These are phyloP conservation scores for Neofusicoccum sp. DNA, from an alignment of 2,329 filamentous ascomycete genomes.

Conservation along the genomic window DNA sequence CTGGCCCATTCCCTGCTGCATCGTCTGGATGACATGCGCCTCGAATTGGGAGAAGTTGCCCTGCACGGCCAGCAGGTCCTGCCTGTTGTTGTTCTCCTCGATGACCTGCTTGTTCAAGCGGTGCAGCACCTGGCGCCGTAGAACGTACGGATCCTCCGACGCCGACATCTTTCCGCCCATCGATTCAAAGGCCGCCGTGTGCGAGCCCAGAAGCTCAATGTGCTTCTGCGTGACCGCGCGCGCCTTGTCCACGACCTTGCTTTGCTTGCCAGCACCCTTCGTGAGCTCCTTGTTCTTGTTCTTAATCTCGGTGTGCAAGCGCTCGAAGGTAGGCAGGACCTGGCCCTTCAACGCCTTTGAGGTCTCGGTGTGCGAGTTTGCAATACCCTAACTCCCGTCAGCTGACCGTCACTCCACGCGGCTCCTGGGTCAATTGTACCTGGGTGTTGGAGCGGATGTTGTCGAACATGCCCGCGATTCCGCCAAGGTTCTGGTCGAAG, in stretches of 20 bases:
- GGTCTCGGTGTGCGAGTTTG: constrained; percentile 87
- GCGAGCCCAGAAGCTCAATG: constrained; percentile 88
- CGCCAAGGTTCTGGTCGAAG: constrained; percentile 88
- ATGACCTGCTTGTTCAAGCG: constrained; percentile 87
- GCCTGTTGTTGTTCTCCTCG: constrained; percentile 94
- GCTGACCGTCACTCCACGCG: background rate
- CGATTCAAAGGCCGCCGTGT: constrained; percentile 79
- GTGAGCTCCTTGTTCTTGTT: constrained; percentile 89
- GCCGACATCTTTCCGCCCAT: constrained; percentile 71
- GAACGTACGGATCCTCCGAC: constrained; percentile 82
- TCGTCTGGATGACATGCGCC: constrained; percentile 76
- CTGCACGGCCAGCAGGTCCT: constrained; percentile 90
- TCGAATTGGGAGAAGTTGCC: constrained; percentile 88
- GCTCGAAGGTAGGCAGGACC: constrained; percentile 85
- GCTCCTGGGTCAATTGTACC: constrained; percentile 42
- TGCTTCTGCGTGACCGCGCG: constrained; percentile 88
- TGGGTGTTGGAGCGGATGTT: constrained; percentile 91
- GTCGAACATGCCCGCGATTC: constrained; percentile 88
- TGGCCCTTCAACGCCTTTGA: constrained; percentile 86
- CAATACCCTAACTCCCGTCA: constrained; percentile 62
- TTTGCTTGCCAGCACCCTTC: constrained; percentile 76
- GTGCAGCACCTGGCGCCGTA: constrained; percentile 79
- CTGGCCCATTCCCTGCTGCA: constrained; percentile 80
- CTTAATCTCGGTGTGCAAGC: constrained; percentile 95
- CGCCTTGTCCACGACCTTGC: constrained; percentile 90